These are phyloP conservation scores for Phanerodontia chrysosporium DNA, from an alignment of 768 basidiomycete genomes.

Conservation along the genomic window DNA sequence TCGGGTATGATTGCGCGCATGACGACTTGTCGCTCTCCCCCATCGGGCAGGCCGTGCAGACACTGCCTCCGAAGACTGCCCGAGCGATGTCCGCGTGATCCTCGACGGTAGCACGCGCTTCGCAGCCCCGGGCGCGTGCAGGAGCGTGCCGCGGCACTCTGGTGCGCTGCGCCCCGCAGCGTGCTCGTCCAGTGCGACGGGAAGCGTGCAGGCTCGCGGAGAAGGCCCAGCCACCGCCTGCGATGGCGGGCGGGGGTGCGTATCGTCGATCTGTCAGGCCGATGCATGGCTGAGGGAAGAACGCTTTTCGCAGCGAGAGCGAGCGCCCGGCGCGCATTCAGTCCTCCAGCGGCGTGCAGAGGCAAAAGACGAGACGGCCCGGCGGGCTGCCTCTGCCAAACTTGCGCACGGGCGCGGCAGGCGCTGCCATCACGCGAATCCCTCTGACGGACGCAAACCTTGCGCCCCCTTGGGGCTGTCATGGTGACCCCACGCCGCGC, in stretches of 20 bases:
- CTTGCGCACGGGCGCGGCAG: neutral
- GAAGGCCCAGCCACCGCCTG: neutral
- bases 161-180: neutral
- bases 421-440: neutral
- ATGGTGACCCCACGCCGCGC: neutral
- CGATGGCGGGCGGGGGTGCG: too few relatives aligned
- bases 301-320: neutral
- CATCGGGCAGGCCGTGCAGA: neutral
- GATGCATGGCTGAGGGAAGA: neutral
- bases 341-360: too few relatives aligned
- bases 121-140: too few relatives aligned
- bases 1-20: neutral
- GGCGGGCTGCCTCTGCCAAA: too few relatives aligned
- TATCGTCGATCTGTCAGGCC: neutral
- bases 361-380: too few relatives aligned
- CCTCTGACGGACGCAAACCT: neutral
- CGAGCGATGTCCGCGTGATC: conserved; percentile 10
- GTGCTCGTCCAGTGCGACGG: neutral
- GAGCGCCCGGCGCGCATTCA: too few relatives aligned
- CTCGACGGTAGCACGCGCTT: too few relatives aligned
- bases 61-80: conserved; percentile 3
- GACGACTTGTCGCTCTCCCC: neutral
- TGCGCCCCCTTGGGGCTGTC: neutral
- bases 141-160: neutral
- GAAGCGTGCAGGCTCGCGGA: neutral